phyloP scores from a whole-genome alignment of 495 filamentous ascomycete genomes.

The Evernia prunastri region DNA sequence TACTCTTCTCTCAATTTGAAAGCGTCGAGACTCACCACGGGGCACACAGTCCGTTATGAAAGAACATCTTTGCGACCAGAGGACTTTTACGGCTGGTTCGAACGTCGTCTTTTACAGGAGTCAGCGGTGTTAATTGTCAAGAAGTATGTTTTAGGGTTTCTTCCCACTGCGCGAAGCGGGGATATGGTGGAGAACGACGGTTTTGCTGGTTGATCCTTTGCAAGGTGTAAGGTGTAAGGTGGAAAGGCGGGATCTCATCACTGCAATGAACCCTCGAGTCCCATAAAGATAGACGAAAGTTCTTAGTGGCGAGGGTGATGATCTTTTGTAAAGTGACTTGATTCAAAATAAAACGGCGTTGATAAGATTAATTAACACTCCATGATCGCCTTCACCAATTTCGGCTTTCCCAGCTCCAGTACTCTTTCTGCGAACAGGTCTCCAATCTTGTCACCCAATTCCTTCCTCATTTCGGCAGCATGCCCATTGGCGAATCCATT shows the following conservation, averaged over 20 bases:
- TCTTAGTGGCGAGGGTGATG: neutral
- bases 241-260: neutral
- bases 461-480: slow-evolving; percentile 46
- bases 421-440: slow-evolving; percentile 49
- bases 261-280: neutral
- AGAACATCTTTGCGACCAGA: no score
- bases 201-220: no score
- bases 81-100: no score
- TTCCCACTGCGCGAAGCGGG: no score
- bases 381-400: slow-evolving; percentile 45
- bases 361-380: slow-evolving; percentile 31
- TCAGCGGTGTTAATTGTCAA: no score
- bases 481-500: slow-evolving; percentile 45
- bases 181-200: no score
- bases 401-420: slow-evolving; percentile 43
- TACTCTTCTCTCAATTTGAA: no score
- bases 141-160: no score
- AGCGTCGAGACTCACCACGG: no score
- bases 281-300: neutral
- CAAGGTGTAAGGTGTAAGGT: no score
- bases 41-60: no score
- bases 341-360: neutral
- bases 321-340: neutral
- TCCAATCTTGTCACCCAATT: slow-evolving; percentile 55
- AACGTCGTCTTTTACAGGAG: no score